Evolutionary conservation across 139 green algal species (phyloP).

Genomic region (Deuterostichococcus epilithicus): DNA sequence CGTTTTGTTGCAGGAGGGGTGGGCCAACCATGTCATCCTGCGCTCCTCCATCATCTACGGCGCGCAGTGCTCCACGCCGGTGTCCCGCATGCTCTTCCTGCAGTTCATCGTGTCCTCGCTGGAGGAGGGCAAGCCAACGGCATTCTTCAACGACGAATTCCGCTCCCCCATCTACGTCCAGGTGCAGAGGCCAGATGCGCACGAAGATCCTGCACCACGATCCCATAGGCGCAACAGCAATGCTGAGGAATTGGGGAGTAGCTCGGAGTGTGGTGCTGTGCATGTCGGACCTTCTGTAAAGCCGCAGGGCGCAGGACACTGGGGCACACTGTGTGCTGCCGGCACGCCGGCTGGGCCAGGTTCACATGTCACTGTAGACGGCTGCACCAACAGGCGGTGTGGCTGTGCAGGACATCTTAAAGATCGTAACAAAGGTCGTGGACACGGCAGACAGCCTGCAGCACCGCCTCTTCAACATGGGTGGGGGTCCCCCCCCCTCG

Average conservation of each 20-base stretch:
- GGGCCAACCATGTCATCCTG: constrained; percentile 58
- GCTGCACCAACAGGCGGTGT: not conserved
- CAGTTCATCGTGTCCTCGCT: constrained; percentile 46
- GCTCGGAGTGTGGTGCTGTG: not conserved
- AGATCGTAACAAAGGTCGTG: constrained; percentile 27
- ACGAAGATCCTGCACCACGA: too few relatives aligned
- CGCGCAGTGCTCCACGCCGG: constrained; percentile 29
- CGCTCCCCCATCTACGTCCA: constrained; percentile 51
- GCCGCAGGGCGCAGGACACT: too few relatives aligned
- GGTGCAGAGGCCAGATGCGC: too few relatives aligned
- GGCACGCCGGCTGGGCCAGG: not conserved
- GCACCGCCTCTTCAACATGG: constrained; percentile 49
- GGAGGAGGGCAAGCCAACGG: constrained; percentile 20
- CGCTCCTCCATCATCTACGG: constrained; percentile 66
- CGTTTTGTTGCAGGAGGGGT: constrained; percentile 28
- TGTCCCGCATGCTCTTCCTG: constrained; percentile 39
- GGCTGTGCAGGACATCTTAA: constrained; percentile 38
- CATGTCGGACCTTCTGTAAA: too few relatives aligned
- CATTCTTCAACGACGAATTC: constrained; percentile 59
- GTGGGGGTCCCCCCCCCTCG: not conserved
- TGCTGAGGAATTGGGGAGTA: not conserved
- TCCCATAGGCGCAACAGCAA: too few relatives aligned
- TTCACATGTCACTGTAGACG: too few relatives aligned
- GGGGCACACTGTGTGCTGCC: too few relatives aligned
- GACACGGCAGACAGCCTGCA: not conserved